phyloP scores from a whole-genome alignment of 441 rosid species.

The Biscutella auriculata region DNA sequence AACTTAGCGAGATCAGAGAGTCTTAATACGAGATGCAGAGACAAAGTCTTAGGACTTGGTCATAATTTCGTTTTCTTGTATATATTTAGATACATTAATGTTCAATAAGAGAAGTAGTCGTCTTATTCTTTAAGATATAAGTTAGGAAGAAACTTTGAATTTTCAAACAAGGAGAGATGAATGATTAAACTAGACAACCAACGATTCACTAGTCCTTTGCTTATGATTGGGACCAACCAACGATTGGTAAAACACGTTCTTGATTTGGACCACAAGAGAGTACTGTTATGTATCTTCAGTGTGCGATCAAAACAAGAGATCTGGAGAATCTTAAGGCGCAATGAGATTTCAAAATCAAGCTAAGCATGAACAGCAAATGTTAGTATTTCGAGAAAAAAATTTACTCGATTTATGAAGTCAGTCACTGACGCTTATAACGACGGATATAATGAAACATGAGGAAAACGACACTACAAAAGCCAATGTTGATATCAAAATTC shows the following conservation, averaged over 20 bases:
- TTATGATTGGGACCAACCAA: constrained; percentile 6
- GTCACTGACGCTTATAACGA: neutral
- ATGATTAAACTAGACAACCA: neutral
- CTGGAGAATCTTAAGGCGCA: neutral
- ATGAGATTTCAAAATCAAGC: constrained; percentile 5
- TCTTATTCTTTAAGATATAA: neutral
- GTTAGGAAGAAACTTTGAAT: neutral
- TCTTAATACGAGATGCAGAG: constrained; percentile 6
- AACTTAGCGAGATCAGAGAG: neutral
- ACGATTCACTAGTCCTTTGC: neutral
- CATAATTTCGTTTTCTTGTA: neutral
- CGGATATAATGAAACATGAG: neutral
- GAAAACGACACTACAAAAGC: neutral
- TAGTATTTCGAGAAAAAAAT: neutral
- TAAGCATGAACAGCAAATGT: neutral
- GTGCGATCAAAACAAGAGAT: neutral
- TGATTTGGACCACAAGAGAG: neutral
- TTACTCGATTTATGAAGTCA: neutral
- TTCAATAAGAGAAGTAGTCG: neutral
- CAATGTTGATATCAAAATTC: neutral
- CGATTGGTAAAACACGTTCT: neutral
- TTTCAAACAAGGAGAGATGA: neutral
- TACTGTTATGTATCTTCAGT: neutral
- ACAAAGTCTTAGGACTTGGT: constrained; percentile 4
- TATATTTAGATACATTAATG: neutral